These are phyloP conservation scores for Wickerhamiella siamensis DNA, from an alignment of 805 yeast genomes.

Conservation along the genomic window DNA sequence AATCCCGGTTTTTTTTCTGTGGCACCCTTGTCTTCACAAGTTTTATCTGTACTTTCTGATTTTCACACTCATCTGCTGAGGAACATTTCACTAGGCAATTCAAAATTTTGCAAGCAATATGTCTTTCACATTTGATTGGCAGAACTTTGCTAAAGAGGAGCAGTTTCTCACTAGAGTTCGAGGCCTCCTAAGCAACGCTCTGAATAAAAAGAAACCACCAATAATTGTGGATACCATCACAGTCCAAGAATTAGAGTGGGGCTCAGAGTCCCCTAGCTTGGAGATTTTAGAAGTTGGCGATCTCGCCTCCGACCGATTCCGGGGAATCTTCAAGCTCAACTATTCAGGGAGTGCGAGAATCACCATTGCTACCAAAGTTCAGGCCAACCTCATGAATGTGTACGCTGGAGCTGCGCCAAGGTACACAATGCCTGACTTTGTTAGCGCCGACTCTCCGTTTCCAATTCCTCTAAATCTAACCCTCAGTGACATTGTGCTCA, in stretches of 20 bases:
- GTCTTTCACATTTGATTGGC: constrained; percentile 76
- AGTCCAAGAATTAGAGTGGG: constrained; percentile 59
- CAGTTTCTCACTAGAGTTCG: constrained; percentile 41
- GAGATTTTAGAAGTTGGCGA: constrained; percentile 78
- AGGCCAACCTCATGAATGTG: constrained; percentile 70
- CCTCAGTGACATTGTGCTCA: constrained; percentile 52
- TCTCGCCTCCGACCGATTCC: constrained; percentile 54
- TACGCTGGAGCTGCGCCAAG: constrained; percentile 31
- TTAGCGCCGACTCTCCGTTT: constrained; percentile 50
- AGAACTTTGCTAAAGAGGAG: constrained; percentile 50
- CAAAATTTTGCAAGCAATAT: no score
- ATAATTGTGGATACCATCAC: constrained; percentile 54
- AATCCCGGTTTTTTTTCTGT: no score
- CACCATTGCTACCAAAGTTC: constrained; percentile 63
- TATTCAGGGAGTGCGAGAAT: constrained; percentile 65
- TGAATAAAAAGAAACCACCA: constrained; percentile 47
- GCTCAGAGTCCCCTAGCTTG: constrained; percentile 56
- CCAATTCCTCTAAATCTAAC: constrained; percentile 68
- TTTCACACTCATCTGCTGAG: no score
- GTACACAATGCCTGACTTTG: constrained; percentile 55
- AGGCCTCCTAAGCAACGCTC: constrained; percentile 52
- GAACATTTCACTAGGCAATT: no score
- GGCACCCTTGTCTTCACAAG: no score
- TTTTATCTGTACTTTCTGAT: no score
- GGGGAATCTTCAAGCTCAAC: constrained; percentile 68